Conservation (phyloP, 306 rosid species). For the Inga laurina region DNA sequence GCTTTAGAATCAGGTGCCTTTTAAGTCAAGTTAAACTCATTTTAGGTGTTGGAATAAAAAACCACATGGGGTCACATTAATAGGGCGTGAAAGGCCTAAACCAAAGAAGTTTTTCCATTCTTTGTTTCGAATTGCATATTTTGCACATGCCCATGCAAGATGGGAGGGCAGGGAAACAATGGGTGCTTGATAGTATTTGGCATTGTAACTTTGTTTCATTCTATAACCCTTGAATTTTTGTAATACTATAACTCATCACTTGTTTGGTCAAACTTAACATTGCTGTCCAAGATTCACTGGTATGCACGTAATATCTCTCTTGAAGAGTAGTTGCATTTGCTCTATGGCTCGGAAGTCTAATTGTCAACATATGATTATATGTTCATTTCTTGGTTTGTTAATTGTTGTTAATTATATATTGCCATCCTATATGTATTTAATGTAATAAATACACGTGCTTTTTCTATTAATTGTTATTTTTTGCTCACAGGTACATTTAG, state of each 20-base stretch:
- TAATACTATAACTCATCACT: background rate
- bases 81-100: background rate
- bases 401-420: background rate
- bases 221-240: background rate
- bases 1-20: background rate
- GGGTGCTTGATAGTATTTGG: background rate
- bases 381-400: conserved; percentile 13
- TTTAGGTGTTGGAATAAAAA: background rate
- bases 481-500: conserved; percentile 78
- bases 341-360: background rate
- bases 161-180: background rate
- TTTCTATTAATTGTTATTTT: conserved; percentile 22
- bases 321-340: background rate
- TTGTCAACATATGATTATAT: conserved; percentile 1
- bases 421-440: background rate
- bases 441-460: conserved; percentile 17
- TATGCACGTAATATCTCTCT: background rate
- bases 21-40: background rate
- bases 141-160: background rate
- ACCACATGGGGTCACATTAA: background rate
- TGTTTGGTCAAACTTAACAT: background rate
- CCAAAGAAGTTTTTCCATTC: background rate
- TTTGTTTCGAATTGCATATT: background rate
- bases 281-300: background rate
- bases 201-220: background rate